A percentile compares a stretch with the other conserved stretches of the same genome.
These are phyloP conservation scores for Pholiota molesta DNA, from an alignment of 768 basidiomycete genomes.

Conservation along the genomic window DNA sequence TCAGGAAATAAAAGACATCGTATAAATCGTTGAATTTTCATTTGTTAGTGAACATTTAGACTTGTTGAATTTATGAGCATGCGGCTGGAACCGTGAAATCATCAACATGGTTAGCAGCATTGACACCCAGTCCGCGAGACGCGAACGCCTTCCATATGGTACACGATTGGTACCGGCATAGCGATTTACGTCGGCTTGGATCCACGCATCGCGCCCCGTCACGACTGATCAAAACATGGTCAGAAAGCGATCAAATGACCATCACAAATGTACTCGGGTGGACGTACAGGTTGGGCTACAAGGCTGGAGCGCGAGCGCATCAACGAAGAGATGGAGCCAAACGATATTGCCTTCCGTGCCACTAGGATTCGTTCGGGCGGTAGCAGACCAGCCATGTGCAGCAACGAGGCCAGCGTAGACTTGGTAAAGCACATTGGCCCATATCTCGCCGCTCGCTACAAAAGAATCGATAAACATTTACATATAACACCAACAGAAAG, in stretches of 20 bases:
- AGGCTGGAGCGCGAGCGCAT: slow-evolving; percentile 24
- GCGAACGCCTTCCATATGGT: slow-evolving; percentile 49
- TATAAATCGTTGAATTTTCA: no score
- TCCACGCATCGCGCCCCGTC: slow-evolving; percentile 47
- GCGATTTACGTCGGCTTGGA: slow-evolving; percentile 52
- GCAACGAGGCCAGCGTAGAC: slow-evolving; percentile 40
- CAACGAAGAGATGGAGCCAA: slow-evolving; percentile 27
- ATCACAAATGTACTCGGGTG: background rate
- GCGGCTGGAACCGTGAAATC: slow-evolving; percentile 26
- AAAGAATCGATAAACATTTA: background rate
- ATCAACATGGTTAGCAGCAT: slow-evolving; percentile 30
- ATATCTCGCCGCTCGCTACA: slow-evolving; percentile 54
- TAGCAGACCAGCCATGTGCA: slow-evolving; percentile 34
- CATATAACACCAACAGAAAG: background rate
- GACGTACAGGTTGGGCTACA: slow-evolving; percentile 28
- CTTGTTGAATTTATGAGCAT: no score
- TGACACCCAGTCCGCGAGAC: slow-evolving; percentile 46
- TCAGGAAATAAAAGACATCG: no score
- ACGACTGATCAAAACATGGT: slow-evolving; percentile 30
- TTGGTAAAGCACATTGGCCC: slow-evolving; percentile 45
- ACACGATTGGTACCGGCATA: slow-evolving; percentile 48
- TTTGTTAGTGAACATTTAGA: no score
- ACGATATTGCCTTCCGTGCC: slow-evolving; percentile 27
- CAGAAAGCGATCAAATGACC: no score
- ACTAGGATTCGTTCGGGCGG: slow-evolving; percentile 30